Evolutionary conservation across 2,329 filamentous ascomycete genomes (phyloP).

Genomic region (Stachybotrys echinatus): DNA sequence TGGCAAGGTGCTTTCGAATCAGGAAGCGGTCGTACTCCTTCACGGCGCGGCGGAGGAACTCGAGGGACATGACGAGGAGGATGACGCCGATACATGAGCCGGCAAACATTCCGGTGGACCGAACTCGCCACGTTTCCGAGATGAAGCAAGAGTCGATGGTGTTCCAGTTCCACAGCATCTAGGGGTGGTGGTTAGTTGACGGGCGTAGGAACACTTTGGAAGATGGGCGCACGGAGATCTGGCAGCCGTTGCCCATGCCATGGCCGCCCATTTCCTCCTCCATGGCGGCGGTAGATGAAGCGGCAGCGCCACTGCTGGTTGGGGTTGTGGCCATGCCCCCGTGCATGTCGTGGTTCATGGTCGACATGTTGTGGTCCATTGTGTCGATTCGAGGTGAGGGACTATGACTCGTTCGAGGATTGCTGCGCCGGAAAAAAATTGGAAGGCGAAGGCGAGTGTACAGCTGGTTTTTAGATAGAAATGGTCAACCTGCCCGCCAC

Average conservation of each 20-base stretch:
- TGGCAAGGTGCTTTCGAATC: conserved; percentile 41
- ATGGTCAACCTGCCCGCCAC: too few species aligned
- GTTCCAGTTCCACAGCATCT: conserved; percentile 82
- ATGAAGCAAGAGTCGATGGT: conserved; percentile 69
- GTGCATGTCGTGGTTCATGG: background rate
- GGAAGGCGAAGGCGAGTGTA: too few species aligned
- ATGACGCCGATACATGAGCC: conserved; percentile 75
- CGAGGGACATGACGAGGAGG: conserved; percentile 66
- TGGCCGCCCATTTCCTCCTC: background rate
- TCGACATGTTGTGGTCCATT: too few species aligned
- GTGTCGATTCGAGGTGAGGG: too few species aligned
- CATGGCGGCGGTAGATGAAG: too few species aligned
- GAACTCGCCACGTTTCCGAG: conserved; percentile 63
- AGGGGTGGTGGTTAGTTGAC: background rate
- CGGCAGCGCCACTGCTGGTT: background rate
- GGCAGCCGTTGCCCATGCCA: background rate
- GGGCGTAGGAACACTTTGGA: too few species aligned
- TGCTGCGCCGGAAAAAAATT: background rate
- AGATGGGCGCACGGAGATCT: background rate
- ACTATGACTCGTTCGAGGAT: background rate
- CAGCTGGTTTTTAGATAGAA: too few species aligned
- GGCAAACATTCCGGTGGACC: conserved; percentile 65
- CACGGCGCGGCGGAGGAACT: conserved; percentile 63
- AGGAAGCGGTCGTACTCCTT: conserved; percentile 71
- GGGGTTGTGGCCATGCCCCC: too few species aligned